phyloP scores from a whole-genome alignment of 2,329 filamentous ascomycete species.

The Thermoascus crustaceus region DNA sequence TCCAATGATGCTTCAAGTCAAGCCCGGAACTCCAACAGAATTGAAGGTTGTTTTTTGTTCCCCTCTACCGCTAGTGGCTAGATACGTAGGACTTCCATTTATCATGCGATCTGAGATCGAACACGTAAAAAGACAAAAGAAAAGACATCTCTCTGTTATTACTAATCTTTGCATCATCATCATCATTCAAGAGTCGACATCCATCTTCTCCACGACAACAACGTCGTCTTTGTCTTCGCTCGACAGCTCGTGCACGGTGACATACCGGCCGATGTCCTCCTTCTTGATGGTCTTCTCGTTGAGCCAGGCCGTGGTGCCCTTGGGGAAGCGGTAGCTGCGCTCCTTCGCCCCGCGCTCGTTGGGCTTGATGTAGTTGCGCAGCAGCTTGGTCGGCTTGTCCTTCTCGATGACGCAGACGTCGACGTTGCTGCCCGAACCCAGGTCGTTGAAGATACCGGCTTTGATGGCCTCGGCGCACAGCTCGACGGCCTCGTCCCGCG shows the following conservation, averaged over 20 bases:
- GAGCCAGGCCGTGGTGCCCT: conserved; percentile 89
- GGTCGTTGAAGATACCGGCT: conserved; percentile 97
- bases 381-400: conserved; percentile 79
- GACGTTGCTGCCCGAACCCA: conserved; percentile 94
- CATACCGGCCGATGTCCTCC: conserved; percentile 88
- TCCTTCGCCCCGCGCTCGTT: conserved; percentile 88
- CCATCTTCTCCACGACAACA: conserved; percentile 55
- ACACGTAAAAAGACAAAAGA: too few relatives aligned
- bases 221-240: conserved; percentile 51
- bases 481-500: conserved; percentile 70
- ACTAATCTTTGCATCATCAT: too few relatives aligned
- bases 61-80: too few relatives aligned
- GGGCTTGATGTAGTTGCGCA: conserved; percentile 87
- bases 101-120: too few relatives aligned
- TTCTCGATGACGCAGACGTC: conserved; percentile 92
- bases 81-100: too few relatives aligned
- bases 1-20: too few relatives aligned
- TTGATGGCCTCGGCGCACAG: conserved; percentile 80
- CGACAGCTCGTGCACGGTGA: conserved; percentile 79
- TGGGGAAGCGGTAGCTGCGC: conserved; percentile 82
- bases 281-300: conserved; percentile 95
- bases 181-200: conserved; percentile 41
- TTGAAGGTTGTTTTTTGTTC: too few relatives aligned
- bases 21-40: too few relatives aligned
- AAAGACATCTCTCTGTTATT: too few relatives aligned